These are phyloP conservation scores for Teunomyces barrocoloradensis DNA, from an alignment of 805 yeast genomes.

Conservation along the genomic window DNA sequence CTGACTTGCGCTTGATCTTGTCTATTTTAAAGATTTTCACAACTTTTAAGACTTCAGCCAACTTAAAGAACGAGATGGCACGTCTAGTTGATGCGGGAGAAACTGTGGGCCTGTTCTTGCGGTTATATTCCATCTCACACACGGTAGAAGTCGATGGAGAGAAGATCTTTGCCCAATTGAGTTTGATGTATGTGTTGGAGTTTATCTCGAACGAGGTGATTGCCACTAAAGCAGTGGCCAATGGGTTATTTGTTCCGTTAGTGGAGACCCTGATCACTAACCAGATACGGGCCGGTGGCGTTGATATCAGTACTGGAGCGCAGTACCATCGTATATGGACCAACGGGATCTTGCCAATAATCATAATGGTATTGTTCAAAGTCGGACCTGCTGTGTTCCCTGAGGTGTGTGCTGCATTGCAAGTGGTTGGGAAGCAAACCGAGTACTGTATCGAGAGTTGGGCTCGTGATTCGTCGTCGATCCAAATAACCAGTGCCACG, in stretches of 20 bases:
- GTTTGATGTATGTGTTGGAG: slow-evolving; percentile 67
- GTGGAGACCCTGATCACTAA: slow-evolving; percentile 73
- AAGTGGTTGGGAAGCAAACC: slow-evolving; percentile 65
- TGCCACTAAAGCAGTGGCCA: slow-evolving; percentile 62
- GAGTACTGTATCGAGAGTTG: slow-evolving; percentile 63
- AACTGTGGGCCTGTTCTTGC: slow-evolving; percentile 58
- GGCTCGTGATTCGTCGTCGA: slow-evolving; percentile 54
- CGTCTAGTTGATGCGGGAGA: slow-evolving; percentile 54
- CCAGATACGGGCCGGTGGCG: slow-evolving; percentile 62
- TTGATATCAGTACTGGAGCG: slow-evolving; percentile 50
- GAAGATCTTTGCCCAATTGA: slow-evolving; percentile 67
- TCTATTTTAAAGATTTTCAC: slow-evolving; percentile 63
- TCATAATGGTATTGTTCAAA: slow-evolving; percentile 55
- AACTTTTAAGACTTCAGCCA: slow-evolving; percentile 44
- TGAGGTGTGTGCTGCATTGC: slow-evolving; percentile 61
- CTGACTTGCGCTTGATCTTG: slow-evolving; percentile 62
- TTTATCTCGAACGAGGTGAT: slow-evolving; percentile 57
- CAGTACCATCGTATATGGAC: slow-evolving; percentile 78
- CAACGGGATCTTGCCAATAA: slow-evolving; percentile 73
- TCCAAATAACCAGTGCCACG: slow-evolving; percentile 35
- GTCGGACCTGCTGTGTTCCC: slow-evolving; percentile 64
- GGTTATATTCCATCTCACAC: slow-evolving; percentile 68
- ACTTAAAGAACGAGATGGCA: slow-evolving; percentile 50
- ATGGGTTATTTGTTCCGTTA: slow-evolving; percentile 64
- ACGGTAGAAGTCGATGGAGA: slow-evolving; percentile 58